These are phyloP conservation scores for Withania somnifera DNA, from an alignment of 305 asterid genomes.

Conservation along the genomic window DNA sequence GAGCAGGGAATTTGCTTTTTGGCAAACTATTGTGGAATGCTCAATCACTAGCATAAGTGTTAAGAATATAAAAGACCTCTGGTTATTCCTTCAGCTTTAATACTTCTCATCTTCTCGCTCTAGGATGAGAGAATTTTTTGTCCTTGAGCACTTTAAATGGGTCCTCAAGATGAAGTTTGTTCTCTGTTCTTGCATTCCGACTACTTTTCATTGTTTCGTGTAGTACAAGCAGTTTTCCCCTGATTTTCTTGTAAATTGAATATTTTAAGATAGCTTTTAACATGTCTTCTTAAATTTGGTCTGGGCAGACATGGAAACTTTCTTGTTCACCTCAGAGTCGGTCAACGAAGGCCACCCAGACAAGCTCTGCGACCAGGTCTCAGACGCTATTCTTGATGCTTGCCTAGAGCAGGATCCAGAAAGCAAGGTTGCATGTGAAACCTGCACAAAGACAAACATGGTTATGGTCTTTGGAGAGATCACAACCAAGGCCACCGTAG, in stretches of 20 bases:
- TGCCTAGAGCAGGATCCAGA: slow-evolving; percentile 78
- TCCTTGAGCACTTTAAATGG: not conserved
- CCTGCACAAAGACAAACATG: slow-evolving; percentile 86
- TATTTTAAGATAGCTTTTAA: not conserved
- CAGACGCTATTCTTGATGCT: slow-evolving; percentile 91
- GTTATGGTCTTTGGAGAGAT: slow-evolving; percentile 90
- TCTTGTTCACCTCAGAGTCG: slow-evolving; percentile 77
- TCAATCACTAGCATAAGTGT: no score
- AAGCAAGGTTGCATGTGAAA: slow-evolving; percentile 87
- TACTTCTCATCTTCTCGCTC: not conserved
- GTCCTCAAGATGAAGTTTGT: not conserved
- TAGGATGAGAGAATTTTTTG: not conserved
- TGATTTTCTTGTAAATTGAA: not conserved
- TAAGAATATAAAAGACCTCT: no score
- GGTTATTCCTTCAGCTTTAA: not conserved
- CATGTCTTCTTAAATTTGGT: not conserved
- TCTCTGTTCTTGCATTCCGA: not conserved
- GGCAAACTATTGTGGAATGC: no score
- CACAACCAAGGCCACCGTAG: slow-evolving; percentile 65
- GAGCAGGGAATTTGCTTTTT: no score
- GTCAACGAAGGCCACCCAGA: slow-evolving; percentile 92
- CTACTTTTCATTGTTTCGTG: not conserved
- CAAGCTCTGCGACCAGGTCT: slow-evolving; percentile 93
- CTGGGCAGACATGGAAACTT: slow-evolving; percentile 64
- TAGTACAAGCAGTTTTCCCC: not conserved